Percentiles rank a stretch among this genome's conserved stretches.
Evolutionary conservation across 192 early-diverging fungal genomes (phyloP).

Genomic region (Cetraspora pellucida): DNA sequence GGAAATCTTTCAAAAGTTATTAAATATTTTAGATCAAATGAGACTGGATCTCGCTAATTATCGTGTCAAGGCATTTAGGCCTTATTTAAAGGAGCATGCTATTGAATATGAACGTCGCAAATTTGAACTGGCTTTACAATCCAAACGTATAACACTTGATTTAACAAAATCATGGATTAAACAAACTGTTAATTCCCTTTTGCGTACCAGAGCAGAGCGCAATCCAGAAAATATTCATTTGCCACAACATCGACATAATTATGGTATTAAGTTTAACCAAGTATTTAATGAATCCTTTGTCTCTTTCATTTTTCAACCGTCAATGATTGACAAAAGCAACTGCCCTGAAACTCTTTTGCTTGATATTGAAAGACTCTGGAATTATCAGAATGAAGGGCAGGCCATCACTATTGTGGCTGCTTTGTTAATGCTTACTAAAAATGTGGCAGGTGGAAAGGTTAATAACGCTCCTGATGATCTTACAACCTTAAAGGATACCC

Average conservation of each 20-base stretch:
- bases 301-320: constrained; percentile 52
- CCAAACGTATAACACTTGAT: constrained; percentile 49
- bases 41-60: constrained; percentile 82
- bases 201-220: constrained; percentile 43
- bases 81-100: constrained; percentile 68
- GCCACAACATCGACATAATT: constrained; percentile 12
- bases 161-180: constrained; percentile 67
- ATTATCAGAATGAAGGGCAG: constrained; percentile 74
- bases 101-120: constrained; percentile 74
- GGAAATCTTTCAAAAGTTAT: constrained; percentile 47
- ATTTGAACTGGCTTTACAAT: constrained; percentile 60
- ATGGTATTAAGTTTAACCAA: constrained; percentile 20
- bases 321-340: constrained; percentile 32
- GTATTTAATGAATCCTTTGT: constrained; percentile 35
- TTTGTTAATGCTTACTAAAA: constrained; percentile 72
- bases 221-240: constrained; percentile 54
- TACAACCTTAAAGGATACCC: constrained; percentile 23
- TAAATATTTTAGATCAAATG: constrained; percentile 76
- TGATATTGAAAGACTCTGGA: constrained; percentile 65
- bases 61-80: constrained; percentile 64
- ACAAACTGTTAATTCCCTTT: constrained; percentile 39
- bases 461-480: neutral
- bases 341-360: constrained; percentile 73
- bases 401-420: constrained; percentile 65
- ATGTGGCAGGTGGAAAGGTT: constrained; percentile 42